Conservation (phyloP, 768 basidiomycete species). For the Imleria badia region DNA sequence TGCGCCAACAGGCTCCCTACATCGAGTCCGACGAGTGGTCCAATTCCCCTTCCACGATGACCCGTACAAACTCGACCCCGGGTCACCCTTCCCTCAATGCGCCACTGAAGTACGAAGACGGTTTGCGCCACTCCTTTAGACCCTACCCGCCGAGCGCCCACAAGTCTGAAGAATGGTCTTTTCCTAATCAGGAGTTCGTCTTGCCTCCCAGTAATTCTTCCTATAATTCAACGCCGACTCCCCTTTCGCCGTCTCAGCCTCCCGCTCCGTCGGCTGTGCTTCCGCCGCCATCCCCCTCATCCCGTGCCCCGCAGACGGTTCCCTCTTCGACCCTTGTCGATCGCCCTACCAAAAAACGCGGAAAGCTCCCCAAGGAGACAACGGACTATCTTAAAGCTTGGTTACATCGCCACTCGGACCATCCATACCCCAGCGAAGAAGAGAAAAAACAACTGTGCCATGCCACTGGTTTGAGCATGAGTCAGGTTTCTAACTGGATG, state of each 20-base stretch:
- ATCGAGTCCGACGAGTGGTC: conserved; percentile 58
- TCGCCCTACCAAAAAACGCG: conserved; percentile 77
- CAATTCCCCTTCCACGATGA: conserved; percentile 52
- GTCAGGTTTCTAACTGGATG: conserved; percentile 93
- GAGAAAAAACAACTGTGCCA: conserved; percentile 89
- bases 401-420: conserved; percentile 85
- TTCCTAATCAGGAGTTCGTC: conserved; percentile 60
- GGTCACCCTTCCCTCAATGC: conserved; percentile 51
- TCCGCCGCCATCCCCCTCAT: conserved; percentile 42
- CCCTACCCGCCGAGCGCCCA: conserved; percentile 41
- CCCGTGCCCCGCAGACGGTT: conserved; percentile 53
- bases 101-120: conserved; percentile 69
- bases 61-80: conserved; percentile 68
- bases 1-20: conserved; percentile 41
- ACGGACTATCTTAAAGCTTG: conserved; percentile 88
- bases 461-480: conserved; percentile 84
- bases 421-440: conserved; percentile 86
- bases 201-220: conserved; percentile 32
- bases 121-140: conserved; percentile 66
- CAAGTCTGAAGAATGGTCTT: conserved; percentile 73
- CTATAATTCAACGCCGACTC: conserved; percentile 30
- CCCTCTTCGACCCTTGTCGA: conserved; percentile 64
- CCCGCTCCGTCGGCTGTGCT: conserved; percentile 32
- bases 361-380: conserved; percentile 88
- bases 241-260: conserved; percentile 45